Percentiles rank a stretch among this genome's conserved stretches.
Conservation (phyloP, 129 eudicot genomes). For the Mikania micrantha region DNA sequence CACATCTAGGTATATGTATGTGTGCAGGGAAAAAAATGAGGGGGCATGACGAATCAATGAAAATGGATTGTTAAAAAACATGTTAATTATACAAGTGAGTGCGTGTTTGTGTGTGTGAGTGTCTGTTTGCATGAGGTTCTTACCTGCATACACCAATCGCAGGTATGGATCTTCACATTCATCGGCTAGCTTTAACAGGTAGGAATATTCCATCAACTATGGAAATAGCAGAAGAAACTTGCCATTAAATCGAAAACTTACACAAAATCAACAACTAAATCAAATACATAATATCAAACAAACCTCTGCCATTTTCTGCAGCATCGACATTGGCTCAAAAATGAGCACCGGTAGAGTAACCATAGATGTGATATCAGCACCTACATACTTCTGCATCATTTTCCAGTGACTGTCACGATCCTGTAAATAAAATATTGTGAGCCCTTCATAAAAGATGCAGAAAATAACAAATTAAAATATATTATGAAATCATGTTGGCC, state of each 20-base stretch:
- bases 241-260: not conserved
- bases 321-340: slow-evolving; percentile 97
- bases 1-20: slow-evolving; percentile 2
- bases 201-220: slow-evolving; percentile 91
- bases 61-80: not conserved
- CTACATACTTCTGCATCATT: slow-evolving; percentile 93
- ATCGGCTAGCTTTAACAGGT: slow-evolving; percentile 77
- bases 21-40: not conserved
- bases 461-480: not conserved
- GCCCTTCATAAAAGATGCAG: not conserved
- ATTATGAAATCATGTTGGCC: not conserved
- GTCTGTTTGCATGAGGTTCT: slow-evolving; percentile 3
- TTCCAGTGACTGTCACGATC: slow-evolving; percentile 94
- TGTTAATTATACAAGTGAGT: not conserved
- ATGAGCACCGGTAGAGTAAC: slow-evolving; percentile 93
- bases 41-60: not conserved
- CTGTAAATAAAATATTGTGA: slow-evolving; percentile 28
- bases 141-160: slow-evolving; percentile 88
- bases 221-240: not conserved
- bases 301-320: slow-evolving; percentile 99
- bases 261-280: not conserved
- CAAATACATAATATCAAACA: slow-evolving; percentile 15
- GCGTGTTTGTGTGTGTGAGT: not conserved
- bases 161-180: slow-evolving; percentile 88
- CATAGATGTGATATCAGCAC: slow-evolving; percentile 91